Evolutionary conservation across 257 asterid genomes (phyloP).

Genomic region (Solanum lycopersicoides): DNA sequence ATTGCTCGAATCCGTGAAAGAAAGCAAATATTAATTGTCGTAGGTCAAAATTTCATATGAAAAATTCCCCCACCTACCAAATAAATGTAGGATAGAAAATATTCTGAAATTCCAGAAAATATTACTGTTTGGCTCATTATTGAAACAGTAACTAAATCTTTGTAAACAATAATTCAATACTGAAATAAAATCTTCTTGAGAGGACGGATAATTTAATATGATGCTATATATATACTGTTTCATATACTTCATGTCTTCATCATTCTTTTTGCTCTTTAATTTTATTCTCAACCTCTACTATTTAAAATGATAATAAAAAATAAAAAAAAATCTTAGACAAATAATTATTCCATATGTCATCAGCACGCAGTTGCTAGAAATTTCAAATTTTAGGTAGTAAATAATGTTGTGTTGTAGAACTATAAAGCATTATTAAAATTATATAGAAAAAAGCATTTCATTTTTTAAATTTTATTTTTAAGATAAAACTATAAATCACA

Average conservation of each 20-base stretch:
- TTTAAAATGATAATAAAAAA: neutral
- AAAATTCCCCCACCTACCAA: neutral
- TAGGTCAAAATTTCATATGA: neutral
- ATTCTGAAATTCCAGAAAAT: neutral
- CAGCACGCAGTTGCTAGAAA: neutral
- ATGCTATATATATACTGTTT: neutral
- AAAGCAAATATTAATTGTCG: neutral
- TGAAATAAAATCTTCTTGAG: neutral
- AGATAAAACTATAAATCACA: neutral
- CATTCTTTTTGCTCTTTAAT: neutral
- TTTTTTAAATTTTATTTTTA: neutral
- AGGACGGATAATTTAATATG: neutral
- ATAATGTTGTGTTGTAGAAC: neutral
- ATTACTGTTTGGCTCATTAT: neutral
- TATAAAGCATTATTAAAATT: neutral
- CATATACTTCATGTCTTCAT: neutral
- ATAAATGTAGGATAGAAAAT: neutral
- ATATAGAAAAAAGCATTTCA: neutral
- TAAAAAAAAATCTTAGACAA: neutral
- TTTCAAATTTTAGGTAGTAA: neutral
- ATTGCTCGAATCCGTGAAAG: neutral
- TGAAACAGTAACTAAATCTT: slow-evolving; percentile 4
- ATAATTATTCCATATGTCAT: neutral
- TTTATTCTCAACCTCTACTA: neutral
- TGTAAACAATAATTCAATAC: neutral